phyloP scores from a whole-genome alignment of 352 stramenopile genomes.

The Pythium coloratum region DNA sequence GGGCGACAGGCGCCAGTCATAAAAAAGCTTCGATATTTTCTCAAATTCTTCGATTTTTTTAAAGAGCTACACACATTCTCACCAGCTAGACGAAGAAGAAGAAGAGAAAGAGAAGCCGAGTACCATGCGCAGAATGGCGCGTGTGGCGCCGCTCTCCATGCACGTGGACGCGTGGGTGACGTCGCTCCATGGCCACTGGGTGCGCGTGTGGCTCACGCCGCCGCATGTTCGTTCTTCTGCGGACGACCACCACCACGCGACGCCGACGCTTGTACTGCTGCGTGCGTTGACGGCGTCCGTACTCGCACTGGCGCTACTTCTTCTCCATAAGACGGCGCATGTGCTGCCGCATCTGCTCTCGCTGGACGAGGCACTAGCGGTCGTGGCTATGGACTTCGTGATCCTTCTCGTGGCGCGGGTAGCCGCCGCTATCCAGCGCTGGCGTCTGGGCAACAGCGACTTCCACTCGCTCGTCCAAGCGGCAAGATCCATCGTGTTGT shows the following conservation, averaged over 20 bases:
- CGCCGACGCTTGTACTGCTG: constrained; percentile 2
- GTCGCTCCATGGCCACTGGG: neutral
- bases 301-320: neutral
- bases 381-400: constrained; percentile 37
- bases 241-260: neutral
- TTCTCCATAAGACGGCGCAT: neutral
- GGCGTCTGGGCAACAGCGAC: constrained; percentile 43
- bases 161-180: neutral
- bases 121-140: neutral
- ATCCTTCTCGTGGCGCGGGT: constrained; percentile 46
- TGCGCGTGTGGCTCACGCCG: neutral
- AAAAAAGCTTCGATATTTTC: constrained; percentile 13
- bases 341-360: neutral
- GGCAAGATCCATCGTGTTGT: constrained; percentile 38
- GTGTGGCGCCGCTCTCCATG: neutral
- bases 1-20: neutral
- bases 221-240: neutral
- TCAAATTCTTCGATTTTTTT: neutral
- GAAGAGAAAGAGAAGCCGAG: too few species aligned
- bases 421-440: constrained; percentile 43
- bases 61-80: neutral
- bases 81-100: too few species aligned
- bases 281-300: neutral
- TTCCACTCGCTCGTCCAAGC: constrained; percentile 43
- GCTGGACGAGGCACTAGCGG: constrained; percentile 38